Percentiles rank a stretch among this genome's conserved stretches.
These are phyloP conservation scores for Cyathus olla DNA, from an alignment of 1,284 basidiomycete species.

Conservation along the genomic window DNA sequence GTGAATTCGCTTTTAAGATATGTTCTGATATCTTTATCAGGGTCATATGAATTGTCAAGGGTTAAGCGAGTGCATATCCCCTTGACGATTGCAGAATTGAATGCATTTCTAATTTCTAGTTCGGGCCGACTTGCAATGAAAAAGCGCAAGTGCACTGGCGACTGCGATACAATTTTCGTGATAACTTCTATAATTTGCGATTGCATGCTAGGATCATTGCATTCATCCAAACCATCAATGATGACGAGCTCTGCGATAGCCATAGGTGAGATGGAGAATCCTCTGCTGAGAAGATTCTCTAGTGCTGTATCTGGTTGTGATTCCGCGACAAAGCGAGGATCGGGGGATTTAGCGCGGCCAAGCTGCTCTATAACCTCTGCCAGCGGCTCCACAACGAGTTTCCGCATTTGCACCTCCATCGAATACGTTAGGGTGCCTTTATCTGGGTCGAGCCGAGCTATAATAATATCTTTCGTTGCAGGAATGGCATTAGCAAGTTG, in stretches of 20 bases:
- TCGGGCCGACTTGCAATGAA: conserved; percentile 1
- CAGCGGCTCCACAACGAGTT: not conserved
- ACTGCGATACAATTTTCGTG: not conserved
- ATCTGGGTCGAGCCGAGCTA: not conserved
- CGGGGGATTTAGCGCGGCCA: not conserved
- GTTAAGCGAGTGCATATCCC: not conserved
- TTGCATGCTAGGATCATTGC: not conserved
- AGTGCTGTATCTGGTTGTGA: not conserved
- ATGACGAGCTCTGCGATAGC: not conserved
- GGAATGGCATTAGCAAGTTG: not conserved
- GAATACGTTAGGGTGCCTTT: not conserved
- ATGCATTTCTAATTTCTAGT: not conserved
- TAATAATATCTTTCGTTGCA: not conserved
- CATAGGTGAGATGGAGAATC: not conserved
- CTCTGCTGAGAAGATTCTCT: too few species aligned
- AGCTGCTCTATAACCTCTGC: not conserved
- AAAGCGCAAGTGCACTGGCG: not conserved
- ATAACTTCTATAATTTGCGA: not conserved
- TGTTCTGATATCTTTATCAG: not conserved
- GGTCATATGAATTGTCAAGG: not conserved
- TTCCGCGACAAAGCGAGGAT: not conserved
- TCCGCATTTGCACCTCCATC: not conserved
- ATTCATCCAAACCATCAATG: conserved; percentile 5
- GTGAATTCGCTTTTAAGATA: not conserved
- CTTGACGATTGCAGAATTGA: not conserved